These are phyloP conservation scores for Tolypocladium inflatum DNA, from an alignment of 2,329 filamentous ascomycete genomes.

Conservation along the genomic window DNA sequence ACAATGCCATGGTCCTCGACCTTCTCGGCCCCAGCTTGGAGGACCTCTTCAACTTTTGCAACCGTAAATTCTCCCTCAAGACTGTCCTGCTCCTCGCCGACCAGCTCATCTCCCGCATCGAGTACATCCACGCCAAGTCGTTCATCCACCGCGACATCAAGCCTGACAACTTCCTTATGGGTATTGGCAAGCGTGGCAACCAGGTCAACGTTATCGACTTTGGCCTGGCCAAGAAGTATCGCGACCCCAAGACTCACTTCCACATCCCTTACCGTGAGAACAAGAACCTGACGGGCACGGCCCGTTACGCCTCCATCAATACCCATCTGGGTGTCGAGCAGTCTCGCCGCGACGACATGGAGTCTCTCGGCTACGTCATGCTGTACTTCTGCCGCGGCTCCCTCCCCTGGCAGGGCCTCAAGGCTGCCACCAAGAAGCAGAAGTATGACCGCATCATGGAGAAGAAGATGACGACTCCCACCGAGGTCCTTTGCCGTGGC, in stretches of 20 bases:
- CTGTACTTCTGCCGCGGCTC: constrained; percentile 99
- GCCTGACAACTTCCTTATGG: constrained; percentile 99
- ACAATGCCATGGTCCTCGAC: constrained; percentile 99
- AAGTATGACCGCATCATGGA: constrained; percentile 99
- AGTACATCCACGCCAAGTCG: constrained; percentile 99
- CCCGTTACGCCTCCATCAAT: constrained; percentile 98
- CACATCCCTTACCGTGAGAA: constrained; percentile 99
- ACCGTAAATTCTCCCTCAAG: constrained; percentile 98
- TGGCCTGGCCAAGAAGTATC: constrained; percentile 98
- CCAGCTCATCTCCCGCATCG: constrained; percentile 96
- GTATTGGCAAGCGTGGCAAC: constrained; percentile 97
- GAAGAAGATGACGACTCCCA: constrained; percentile 99
- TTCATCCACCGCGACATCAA: constrained; percentile 99
- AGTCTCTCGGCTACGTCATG: constrained; percentile 98
- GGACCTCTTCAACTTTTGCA: constrained; percentile 99
- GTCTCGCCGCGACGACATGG: constrained; percentile 98
- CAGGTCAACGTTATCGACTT: constrained; percentile 99
- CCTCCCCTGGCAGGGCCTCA: constrained; percentile 96
- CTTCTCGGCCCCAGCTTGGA: constrained; percentile 91
- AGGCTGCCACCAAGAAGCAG: constrained; percentile 99
- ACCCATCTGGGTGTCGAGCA: constrained; percentile 97
- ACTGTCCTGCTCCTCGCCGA: constrained; percentile 93
- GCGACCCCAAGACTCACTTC: constrained; percentile 99
- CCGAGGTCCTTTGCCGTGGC: constrained; percentile 95
- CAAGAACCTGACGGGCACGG: constrained; percentile 99